Base-by-base conservation (phyloP, 768 basidiomycete genomes). In the Sarcomyxa edulis region DNA sequence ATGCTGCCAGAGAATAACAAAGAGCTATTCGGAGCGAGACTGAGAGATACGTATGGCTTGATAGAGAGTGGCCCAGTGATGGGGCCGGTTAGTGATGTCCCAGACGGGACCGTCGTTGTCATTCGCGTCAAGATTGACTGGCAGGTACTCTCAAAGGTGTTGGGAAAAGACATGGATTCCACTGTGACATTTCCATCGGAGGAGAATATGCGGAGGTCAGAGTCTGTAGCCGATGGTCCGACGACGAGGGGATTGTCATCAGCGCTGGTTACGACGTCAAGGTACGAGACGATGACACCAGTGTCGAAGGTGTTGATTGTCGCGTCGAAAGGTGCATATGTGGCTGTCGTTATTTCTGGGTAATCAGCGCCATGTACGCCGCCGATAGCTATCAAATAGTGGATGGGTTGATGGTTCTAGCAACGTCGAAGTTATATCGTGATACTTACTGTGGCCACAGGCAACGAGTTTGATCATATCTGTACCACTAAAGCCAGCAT, bases 401-500 rank as follows among this genome's bases (percentile, higher is more conserved):
- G 7, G 14, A 24, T 25, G 25, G 26, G 34, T 33, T 16, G 39
- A 32, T 39, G 23, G 3, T 22, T 34, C 16, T 8, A 38, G 30
- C 9, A 31, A n/a, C 9, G 8, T 25, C 10, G 14, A 5, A 23
- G 19, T 32, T 5, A 4, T 24, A 15, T 22, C 2, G 28, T 22
- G 19, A 3, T 21, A 21, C 42, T 2, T 12, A 47, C 38, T 47
- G 23, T 47, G 46, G 3, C 47, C 47, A 39, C 47, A 48, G 2
- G 47, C 47, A 4, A 44, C 43, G 1, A 48, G 31, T 7, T 30
- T 27, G 33, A 48, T 48, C 47, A 48, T 48, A 14, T 48, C 47
- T 1, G 32, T 30, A 1, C 34, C 26, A 12, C 30, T 45, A n/a
- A 48, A 48, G 10, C 47, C 47, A 28, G 39, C 37, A 12, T 38